phyloP scores from a whole-genome alignment of 2,329 filamentous ascomycete species.

The Pseudogymnoascus sp. region DNA sequence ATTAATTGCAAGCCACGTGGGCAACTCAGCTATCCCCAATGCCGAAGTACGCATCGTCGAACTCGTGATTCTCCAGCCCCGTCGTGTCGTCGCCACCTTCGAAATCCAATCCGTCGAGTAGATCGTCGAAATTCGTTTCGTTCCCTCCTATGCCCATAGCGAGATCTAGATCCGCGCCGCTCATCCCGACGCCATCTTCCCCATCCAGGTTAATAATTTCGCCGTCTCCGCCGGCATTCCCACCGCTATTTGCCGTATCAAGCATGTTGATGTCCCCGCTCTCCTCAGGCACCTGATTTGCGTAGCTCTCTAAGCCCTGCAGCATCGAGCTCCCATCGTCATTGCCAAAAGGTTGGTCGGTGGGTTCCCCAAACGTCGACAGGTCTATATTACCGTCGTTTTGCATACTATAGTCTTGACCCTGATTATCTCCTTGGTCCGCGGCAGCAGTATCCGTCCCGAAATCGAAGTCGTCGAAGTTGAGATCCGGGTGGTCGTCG shows the following conservation, averaged over 20 bases:
- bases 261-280: conserved; percentile 19
- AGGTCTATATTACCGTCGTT: conserved; percentile 25
- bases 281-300: conserved; percentile 25
- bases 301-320: conserved; percentile 35
- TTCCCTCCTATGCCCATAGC: conserved; percentile 37
- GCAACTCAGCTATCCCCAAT: conserved; percentile 14
- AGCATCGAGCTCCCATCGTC: conserved; percentile 30
- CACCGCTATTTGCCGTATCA: conserved; percentile 14
- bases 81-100: conserved; percentile 15
- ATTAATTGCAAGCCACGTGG: neutral
- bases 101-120: conserved; percentile 20
- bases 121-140: conserved; percentile 25
- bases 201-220: conserved; percentile 16
- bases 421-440: conserved; percentile 15
- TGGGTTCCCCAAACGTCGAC: conserved; percentile 23
- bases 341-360: conserved; percentile 6
- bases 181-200: conserved; percentile 17
- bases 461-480: conserved; percentile 26
- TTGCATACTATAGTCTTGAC: conserved; percentile 15
- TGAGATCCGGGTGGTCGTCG: conserved; percentile 17
- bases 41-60: conserved; percentile 26
- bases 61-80: conserved; percentile 23
- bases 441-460: conserved; percentile 15
- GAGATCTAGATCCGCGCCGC: conserved; percentile 40
- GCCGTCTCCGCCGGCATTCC: conserved; percentile 10